phyloP scores from a whole-genome alignment of 768 basidiomycete genomes.

The Scleroderma bovista region DNA sequence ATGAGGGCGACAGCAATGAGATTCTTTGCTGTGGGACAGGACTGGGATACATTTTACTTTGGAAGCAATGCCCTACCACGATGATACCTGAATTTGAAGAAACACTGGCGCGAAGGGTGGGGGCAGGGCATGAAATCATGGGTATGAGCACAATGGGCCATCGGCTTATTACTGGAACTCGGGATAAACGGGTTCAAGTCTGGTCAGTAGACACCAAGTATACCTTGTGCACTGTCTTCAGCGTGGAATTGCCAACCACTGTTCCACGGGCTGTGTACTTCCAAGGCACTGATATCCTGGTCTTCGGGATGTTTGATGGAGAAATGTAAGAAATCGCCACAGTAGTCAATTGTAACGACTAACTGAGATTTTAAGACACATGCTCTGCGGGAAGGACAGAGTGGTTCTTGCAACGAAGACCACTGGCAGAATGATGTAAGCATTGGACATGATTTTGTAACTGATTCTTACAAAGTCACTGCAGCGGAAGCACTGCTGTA shows the following conservation, averaged over 20 bases:
- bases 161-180: background rate
- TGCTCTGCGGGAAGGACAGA: background rate
- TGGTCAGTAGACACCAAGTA: background rate
- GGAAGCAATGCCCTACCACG: background rate
- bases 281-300: background rate
- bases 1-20: background rate
- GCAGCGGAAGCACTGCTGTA: too few relatives aligned
- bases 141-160: background rate
- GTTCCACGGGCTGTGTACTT: background rate
- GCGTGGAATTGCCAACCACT: background rate
- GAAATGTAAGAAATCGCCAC: constrained; percentile 1
- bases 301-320: constrained; percentile 5
- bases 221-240: background rate
- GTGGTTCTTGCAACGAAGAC: background rate
- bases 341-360: background rate
- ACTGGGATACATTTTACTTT: constrained; percentile 4
- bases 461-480: too few relatives aligned
- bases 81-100: constrained; percentile 2
- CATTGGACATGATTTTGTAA: too few relatives aligned
- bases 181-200: background rate
- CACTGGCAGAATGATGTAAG: too few relatives aligned
- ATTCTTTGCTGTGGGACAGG: constrained; percentile 4
- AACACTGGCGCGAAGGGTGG: background rate
- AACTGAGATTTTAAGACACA: background rate
- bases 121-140: constrained; percentile 8